Evolutionary conservation across 2,329 filamentous ascomycete species (phyloP).

Genomic region (Colletotrichum gloeosporioides): DNA sequence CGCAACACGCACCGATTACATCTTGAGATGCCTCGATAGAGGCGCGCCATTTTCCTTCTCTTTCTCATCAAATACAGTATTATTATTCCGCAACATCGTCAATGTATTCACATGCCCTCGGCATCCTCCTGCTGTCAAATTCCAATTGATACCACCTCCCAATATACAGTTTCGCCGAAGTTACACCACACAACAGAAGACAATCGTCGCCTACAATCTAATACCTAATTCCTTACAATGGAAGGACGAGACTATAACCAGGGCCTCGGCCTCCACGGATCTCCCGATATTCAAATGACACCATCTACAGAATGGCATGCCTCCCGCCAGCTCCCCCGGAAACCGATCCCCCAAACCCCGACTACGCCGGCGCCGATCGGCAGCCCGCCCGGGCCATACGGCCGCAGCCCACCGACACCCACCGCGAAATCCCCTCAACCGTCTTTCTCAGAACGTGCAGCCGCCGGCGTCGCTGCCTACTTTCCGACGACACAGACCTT

Average conservation of each 20-base stretch:
- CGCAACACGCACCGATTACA: background rate
- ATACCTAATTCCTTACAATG: background rate
- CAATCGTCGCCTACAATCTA: background rate
- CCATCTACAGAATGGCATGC: slow-evolving; percentile 11
- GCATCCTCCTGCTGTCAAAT: background rate
- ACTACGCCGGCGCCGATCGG: slow-evolving; percentile 16
- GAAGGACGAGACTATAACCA: background rate
- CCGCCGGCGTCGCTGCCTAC: background rate
- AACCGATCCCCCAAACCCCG: slow-evolving; percentile 1
- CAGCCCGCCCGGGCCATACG: background rate
- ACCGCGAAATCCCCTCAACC: background rate
- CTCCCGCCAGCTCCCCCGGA: background rate
- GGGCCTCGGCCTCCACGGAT: background rate
- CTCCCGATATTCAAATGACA: background rate
- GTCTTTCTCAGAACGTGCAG: slow-evolving; percentile 1
- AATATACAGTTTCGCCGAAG: too few relatives aligned
- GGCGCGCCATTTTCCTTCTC: background rate
- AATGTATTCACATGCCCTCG: background rate
- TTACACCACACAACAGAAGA: too few relatives aligned
- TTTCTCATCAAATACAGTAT: background rate
- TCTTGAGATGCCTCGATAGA: background rate
- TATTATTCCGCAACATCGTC: background rate
- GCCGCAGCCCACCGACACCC: slow-evolving; percentile 1
- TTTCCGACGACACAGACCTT: background rate
- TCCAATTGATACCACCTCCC: background rate